Evolutionary conservation across 352 stramenopile genomes (phyloP).

Genomic region (Phytophthora ramorum): DNA sequence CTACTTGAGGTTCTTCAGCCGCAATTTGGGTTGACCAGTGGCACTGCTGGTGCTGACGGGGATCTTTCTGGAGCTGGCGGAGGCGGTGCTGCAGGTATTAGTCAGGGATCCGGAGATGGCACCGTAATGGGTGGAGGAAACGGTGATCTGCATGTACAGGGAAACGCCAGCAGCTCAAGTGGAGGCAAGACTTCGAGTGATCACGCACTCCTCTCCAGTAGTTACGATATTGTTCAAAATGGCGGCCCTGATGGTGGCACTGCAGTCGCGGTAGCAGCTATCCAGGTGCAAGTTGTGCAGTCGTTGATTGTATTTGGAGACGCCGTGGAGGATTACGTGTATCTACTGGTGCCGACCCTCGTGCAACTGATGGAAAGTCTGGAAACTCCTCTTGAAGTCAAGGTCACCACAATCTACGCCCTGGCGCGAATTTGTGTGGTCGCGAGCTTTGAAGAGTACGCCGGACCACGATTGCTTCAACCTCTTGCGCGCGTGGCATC

Average conservation of each 20-base stretch:
- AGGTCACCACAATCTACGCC: conserved; percentile 78
- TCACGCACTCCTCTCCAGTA: conserved; percentile 25
- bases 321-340: conserved; percentile 94
- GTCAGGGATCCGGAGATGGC: conserved; percentile 23
- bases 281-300: conserved; percentile 87
- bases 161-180: conserved; percentile 6
- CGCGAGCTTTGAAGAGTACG: conserved; percentile 82
- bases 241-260: conserved; percentile 23
- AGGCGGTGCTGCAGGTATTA: conserved; percentile 24
- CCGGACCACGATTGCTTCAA: conserved; percentile 73
- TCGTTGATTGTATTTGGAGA: conserved; percentile 92
- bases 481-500: conserved; percentile 74
- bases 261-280: conserved; percentile 32
- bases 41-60: conserved; percentile 40
- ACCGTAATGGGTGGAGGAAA: conserved; percentile 17
- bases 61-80: conserved; percentile 27
- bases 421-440: conserved; percentile 71
- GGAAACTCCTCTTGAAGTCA: conserved; percentile 82
- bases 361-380: conserved; percentile 94
- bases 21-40: conserved; percentile 79
- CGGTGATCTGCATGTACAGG: conserved; percentile 26
- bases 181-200: conserved; percentile 21
- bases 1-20: conserved; percentile 87
- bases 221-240: conserved; percentile 41
- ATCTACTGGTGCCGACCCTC: conserved; percentile 94